Base-by-base conservation (phyloP, 805 yeast species). In the Pichia gijzeniarum region DNA sequence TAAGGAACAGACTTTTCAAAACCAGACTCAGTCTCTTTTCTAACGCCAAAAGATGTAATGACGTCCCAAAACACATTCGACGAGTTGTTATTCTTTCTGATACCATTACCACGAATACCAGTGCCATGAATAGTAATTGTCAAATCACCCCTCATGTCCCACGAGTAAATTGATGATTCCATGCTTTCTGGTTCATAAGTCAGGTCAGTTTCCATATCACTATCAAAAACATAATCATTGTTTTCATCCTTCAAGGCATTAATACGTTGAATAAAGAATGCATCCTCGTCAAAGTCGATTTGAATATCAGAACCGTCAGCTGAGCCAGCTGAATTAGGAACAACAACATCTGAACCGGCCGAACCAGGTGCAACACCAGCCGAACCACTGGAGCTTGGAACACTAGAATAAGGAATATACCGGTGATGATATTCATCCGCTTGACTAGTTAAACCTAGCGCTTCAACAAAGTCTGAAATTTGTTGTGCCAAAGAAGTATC, bases 1-100 rank as follows among this genome's bases (percentile, higher is more conserved):
- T 45, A 31, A 25, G 76, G 74, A 44, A 71, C 60, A 41, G 51
- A 49, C 48, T 67, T 68, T 22, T 51, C 47, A 12, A 52, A 35
- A 22, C 40, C 40, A 22, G 31, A 21, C n/a, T 8, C 21, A 10
- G n/a, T 21, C 14, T 13, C 25, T 8, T 37, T 10, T n/a, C 22
- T 37, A n/a, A 63, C 53, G 30, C 41, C 41, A 38, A 38, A 38
- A 18, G 41, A 22, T 20, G 27, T 21, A 30, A 38, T 9, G 10
- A 57, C 49, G 30, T 58, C 50, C 65, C 67, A 65, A 37, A 68
- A 59, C 7, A 63, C 57, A 41, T 64, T 63, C 16, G 56, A 25
- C 20, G 36, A 17, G 35, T 45, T 42, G 25, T n/a, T 31, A 28
- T 40, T 30, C 40, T 19, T 12, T 36, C 40, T 36, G 16, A 36